Conservation (phyloP, 768 basidiomycete species). For the Pluteus cervinus region DNA sequence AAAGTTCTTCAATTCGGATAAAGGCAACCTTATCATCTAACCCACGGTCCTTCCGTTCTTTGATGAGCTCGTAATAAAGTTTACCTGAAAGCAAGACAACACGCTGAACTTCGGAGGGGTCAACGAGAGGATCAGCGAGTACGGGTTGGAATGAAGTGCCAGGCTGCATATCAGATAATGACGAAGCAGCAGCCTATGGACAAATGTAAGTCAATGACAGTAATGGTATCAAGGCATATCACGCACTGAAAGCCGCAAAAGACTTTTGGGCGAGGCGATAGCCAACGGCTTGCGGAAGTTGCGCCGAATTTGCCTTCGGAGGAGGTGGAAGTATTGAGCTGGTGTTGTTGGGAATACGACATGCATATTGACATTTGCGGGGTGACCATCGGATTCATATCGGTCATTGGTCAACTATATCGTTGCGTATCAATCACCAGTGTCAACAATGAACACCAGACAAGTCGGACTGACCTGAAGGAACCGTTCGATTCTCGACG, state of each 20-base stretch:
- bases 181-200: conserved; percentile 65
- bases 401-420: conserved; percentile 73
- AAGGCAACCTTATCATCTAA: conserved; percentile 54
- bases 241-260: conserved; percentile 70
- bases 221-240: background rate
- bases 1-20: conserved; percentile 78
- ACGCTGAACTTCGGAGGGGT: conserved; percentile 40
- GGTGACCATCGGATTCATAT: conserved; percentile 27
- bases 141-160: conserved; percentile 67
- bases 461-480: conserved; percentile 53
- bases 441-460: conserved; percentile 3
- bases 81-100: conserved; percentile 80
- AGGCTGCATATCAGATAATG: conserved; percentile 51
- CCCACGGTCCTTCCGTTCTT: conserved; percentile 50
- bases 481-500: conserved; percentile 82
- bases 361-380: conserved; percentile 73
- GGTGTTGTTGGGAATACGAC: conserved; percentile 84
- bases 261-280: conserved; percentile 79
- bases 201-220: background rate
- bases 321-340: conserved; percentile 88
- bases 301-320: conserved; percentile 79
- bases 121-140: conserved; percentile 41
- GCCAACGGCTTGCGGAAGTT: conserved; percentile 86
- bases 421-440: background rate
- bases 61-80: conserved; percentile 81